A percentile compares a stretch with the other conserved stretches of the same genome.
These are phyloP conservation scores for Sporothrix mexicana DNA, from an alignment of 2,329 filamentous ascomycete species.

Conservation along the genomic window DNA sequence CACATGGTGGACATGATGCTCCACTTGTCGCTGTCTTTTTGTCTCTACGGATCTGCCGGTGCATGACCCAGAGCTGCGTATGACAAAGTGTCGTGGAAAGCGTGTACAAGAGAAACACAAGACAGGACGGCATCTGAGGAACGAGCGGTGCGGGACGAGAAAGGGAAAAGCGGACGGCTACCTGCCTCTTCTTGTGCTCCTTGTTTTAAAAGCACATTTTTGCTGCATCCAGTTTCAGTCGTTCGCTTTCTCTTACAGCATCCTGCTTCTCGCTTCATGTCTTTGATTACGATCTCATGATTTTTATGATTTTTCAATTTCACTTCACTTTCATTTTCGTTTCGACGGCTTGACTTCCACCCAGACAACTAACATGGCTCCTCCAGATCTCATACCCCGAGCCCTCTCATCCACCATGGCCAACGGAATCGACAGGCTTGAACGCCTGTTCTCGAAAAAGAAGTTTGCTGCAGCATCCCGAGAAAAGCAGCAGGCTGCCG, in stretches of 20 bases:
- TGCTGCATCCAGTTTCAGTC: background rate
- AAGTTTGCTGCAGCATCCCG: conserved; percentile 40
- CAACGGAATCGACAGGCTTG: conserved; percentile 56
- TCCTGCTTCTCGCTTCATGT: background rate
- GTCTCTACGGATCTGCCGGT: conserved; percentile 18
- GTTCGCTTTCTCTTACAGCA: background rate
- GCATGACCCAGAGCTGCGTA: background rate
- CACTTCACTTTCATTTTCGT: background rate
- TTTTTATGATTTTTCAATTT: background rate
- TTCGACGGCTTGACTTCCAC: background rate
- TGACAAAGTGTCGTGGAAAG: conserved; percentile 26
- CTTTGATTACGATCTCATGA: background rate
- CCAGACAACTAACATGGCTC: conserved; percentile 33
- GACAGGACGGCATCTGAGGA: conserved; percentile 24
- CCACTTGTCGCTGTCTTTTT: background rate
- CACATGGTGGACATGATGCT: background rate
- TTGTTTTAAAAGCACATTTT: conserved; percentile 1
- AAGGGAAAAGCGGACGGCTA: background rate
- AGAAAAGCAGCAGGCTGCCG: conserved; percentile 32
- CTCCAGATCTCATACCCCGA: conserved; percentile 35
- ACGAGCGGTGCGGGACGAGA: background rate
- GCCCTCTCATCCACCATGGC: conserved; percentile 49
- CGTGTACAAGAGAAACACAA: conserved; percentile 3
- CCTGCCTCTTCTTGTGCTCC: conserved; percentile 22
- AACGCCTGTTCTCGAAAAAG: conserved; percentile 59